Conservation (phyloP, 768 basidiomycete species). For the Boletus rex-veris region DNA sequence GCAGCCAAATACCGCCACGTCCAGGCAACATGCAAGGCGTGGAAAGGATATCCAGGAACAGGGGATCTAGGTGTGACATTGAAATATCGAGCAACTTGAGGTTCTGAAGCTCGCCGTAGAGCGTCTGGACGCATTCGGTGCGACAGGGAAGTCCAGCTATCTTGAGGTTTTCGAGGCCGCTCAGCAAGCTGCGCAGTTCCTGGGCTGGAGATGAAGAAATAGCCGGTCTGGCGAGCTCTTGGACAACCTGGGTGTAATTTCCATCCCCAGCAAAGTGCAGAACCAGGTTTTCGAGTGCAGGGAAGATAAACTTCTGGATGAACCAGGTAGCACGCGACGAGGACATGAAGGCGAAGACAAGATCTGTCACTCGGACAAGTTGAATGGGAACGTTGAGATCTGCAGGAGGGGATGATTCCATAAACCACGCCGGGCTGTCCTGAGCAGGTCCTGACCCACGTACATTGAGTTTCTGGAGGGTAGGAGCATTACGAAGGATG, state of each 20-base stretch:
- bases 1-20: conserved; percentile 36
- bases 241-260: conserved; percentile 51
- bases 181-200: conserved; percentile 38
- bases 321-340: conserved; percentile 38
- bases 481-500: conserved; percentile 51
- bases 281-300: conserved; percentile 35
- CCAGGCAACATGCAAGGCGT: not conserved
- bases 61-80: not conserved
- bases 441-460: conserved; percentile 28
- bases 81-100: conserved; percentile 38
- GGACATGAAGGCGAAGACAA: conserved; percentile 51
- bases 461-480: conserved; percentile 51
- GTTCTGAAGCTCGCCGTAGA: conserved; percentile 49
- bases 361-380: conserved; percentile 25
- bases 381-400: conserved; percentile 31
- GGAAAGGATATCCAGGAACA: not conserved
- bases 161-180: conserved; percentile 49
- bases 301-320: conserved; percentile 30
- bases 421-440: conserved; percentile 35
- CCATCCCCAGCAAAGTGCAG: conserved; percentile 47
- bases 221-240: conserved; percentile 34
- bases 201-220: conserved; percentile 29
- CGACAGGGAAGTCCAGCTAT: conserved; percentile 49
- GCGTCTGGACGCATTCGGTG: conserved; percentile 15
- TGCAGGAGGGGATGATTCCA: not conserved